A percentile compares a stretch with the other conserved stretches of the same genome.
phyloP scores from a whole-genome alignment of 2,329 filamentous ascomycete genomes.

The Apiospora sp. region DNA sequence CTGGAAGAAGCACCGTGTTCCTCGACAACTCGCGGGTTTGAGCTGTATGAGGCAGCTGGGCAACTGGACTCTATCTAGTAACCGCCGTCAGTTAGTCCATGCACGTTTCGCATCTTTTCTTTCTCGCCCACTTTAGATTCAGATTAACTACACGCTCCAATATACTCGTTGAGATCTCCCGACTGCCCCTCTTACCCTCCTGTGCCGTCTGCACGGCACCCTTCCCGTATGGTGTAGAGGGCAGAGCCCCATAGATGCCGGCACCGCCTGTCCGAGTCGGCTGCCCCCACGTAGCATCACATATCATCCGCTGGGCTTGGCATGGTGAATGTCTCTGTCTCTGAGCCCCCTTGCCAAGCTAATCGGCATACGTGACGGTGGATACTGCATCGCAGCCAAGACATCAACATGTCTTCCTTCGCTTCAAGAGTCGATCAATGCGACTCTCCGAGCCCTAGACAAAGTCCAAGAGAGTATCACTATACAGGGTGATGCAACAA shows the following conservation, averaged over 20 bases:
- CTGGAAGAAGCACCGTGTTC: background rate
- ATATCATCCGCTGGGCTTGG: slow-evolving; percentile 5
- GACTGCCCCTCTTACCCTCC: background rate
- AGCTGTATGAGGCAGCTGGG: background rate
- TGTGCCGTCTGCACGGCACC: background rate
- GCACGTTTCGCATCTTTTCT: background rate
- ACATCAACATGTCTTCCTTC: slow-evolving; percentile 8
- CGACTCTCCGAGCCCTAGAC: background rate
- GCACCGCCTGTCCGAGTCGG: slow-evolving; percentile 14
- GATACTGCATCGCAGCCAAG: slow-evolving; percentile 11
- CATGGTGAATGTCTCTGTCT: slow-evolving; percentile 12
- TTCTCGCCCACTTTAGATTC: slow-evolving; percentile 8
- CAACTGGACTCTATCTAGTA: background rate
- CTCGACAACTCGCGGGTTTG: background rate
- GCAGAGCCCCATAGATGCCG: slow-evolving; percentile 17
- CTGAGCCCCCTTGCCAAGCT: slow-evolving; percentile 18
- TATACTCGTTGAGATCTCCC: background rate
- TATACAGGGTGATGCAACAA: slow-evolving; percentile 20
- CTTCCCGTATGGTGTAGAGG: slow-evolving; percentile 3
- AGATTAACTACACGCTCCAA: slow-evolving; percentile 1
- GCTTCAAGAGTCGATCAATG: slow-evolving; percentile 17
- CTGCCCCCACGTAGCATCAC: slow-evolving; percentile 1
- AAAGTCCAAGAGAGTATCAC: background rate
- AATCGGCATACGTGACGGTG: background rate
- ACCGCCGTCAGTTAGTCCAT: background rate